Evolutionary conservation across 176 grass and related monocot genomes (phyloP).

Genomic region (Bonia amplexicaulis): DNA sequence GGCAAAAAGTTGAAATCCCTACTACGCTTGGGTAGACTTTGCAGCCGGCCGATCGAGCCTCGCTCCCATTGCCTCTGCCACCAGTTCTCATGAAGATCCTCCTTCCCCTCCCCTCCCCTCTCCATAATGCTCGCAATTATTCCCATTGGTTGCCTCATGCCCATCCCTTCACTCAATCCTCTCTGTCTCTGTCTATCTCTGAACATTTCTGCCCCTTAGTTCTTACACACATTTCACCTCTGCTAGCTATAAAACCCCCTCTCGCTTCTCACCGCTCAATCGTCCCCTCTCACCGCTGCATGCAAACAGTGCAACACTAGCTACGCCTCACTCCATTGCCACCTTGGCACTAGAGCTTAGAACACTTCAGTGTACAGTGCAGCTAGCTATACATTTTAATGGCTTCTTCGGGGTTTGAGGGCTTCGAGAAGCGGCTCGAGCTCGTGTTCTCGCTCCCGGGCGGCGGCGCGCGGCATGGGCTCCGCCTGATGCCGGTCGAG

Average conservation of each 20-base stretch:
- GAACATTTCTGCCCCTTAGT: neutral
- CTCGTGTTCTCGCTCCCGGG: conserved; percentile 12
- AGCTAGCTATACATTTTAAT: neutral
- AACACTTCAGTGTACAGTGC: neutral
- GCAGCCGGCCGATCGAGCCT: too few relatives aligned
- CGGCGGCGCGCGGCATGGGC: neutral
- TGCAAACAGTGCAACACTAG: neutral
- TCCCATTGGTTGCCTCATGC: conserved; percentile 21
- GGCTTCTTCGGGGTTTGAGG: conserved; percentile 36
- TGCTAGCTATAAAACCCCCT: neutral
- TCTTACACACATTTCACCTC: neutral
- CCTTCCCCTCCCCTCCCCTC: neutral
- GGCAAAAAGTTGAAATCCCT: too few relatives aligned
- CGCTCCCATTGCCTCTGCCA: neutral
- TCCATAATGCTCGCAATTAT: conserved; percentile 39
- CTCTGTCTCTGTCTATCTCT: neutral
- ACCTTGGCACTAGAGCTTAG: neutral
- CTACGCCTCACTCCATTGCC: neutral
- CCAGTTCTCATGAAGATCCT: conserved; percentile 10
- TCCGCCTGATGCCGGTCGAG: conserved; percentile 11
- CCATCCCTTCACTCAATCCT: conserved; percentile 5
- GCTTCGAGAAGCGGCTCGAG: conserved; percentile 53
- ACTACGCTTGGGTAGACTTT: neutral
- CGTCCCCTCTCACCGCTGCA: neutral
- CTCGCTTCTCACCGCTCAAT: neutral